These are phyloP conservation scores for Ciborinia camelliae DNA, from an alignment of 2,329 filamentous ascomycete species.

Conservation along the genomic window DNA sequence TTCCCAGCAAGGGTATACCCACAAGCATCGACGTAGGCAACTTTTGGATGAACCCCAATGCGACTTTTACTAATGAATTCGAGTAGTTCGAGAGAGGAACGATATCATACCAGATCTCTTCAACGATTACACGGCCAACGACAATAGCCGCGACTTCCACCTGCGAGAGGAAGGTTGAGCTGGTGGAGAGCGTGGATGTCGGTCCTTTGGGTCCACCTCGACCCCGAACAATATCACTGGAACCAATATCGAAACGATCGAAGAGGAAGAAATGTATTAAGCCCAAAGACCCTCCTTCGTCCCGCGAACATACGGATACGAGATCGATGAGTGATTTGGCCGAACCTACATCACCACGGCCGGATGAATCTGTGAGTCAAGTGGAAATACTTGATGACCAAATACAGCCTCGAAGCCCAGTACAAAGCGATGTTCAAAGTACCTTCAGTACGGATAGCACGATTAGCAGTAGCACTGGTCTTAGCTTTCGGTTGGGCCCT, in stretches of 20 bases:
- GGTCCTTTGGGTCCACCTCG: conserved; percentile 70
- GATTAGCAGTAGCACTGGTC: conserved; percentile 39
- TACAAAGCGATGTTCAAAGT: conserved; percentile 57
- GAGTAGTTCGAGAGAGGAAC: conserved; percentile 88
- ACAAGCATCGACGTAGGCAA: conserved; percentile 87
- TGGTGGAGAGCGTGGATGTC: conserved; percentile 83
- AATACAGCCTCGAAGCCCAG: conserved; percentile 45
- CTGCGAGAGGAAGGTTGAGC: conserved; percentile 75
- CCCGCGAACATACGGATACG: conserved; percentile 28
- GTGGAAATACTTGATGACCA: conserved; percentile 39
- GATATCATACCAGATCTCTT: conserved; percentile 85
- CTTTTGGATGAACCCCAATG: neutral
- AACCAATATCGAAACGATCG: conserved; percentile 73
- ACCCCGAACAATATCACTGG: conserved; percentile 78
- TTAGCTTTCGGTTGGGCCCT: conserved; percentile 45
- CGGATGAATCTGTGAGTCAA: conserved; percentile 38
- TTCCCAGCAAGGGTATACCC: conserved; percentile 67
- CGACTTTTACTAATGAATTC: conserved; percentile 11
- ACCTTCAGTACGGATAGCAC: conserved; percentile 68
- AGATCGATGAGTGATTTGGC: conserved; percentile 28
- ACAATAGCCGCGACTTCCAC: conserved; percentile 76
- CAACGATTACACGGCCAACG: conserved; percentile 84
- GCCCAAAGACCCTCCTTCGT: conserved; percentile 24
- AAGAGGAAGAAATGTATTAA: conserved; percentile 45
- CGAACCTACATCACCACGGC: conserved; percentile 27